Evolutionary conservation across 2,329 filamentous ascomycete genomes (phyloP), one percentile per base, ranked within the genome.

Genomic region (Paracoccidioides lutzii): DNA sequence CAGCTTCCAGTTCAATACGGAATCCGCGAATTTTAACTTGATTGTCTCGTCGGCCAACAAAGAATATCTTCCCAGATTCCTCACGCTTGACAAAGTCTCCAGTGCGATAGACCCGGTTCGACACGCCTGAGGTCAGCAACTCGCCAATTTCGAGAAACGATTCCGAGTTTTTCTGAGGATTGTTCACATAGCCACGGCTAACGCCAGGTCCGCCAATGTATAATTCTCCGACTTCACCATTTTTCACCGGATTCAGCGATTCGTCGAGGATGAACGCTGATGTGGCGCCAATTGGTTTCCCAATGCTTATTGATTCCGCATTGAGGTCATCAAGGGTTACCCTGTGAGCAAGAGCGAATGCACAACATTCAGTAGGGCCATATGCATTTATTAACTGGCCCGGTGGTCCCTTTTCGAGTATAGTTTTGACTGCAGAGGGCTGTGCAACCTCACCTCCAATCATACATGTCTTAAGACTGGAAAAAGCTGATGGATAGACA

Each of bases 1-100:
- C 91, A 59, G 95, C 90, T 57, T 83, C 84, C 45, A 95, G 81
- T 72, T 95, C 90, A 61, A 95, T 90, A 52, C 90, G 80, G 76
- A 94, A 95, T 0, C 90, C 89, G 49, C 90, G 83, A 60, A 95
- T 88, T 75, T 95, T 95, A 74, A 95, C 85, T 67, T 95, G 89
- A 59, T 83, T 78, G 64, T 95, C 89, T 28, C 81, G 81, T 52
- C 90, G 78, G 9, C 90, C 90, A 4, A 85, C 81, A 64, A 81
- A 85, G 61, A 84, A 82, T 4, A 87, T 82, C 59, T 83, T 81
- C 14, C 85, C 87, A 4, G 76, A 72, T 48, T 80, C 78, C 14
- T 45, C 40, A 63, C 84, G 87, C 51, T 80, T 76, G 1, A 88
- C 88, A 1, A 94, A 72, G 66, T 95, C 90, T 4, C 90, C 90